Evolutionary conservation across 106 monocot species (phyloP).

Genomic region (Ottelia alismoides): DNA sequence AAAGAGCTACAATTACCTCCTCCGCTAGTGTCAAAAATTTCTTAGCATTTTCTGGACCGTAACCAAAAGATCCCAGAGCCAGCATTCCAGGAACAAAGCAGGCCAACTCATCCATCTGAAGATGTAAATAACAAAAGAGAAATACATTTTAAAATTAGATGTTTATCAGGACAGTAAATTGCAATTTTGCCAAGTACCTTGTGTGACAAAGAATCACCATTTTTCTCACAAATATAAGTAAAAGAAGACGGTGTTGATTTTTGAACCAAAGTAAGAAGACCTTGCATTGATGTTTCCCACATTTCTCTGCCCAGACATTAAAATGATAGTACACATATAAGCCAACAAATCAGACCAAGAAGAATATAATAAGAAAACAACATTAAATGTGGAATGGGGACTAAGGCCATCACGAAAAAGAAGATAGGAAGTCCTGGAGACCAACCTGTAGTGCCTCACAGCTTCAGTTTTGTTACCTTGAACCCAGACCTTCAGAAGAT

Average conservation of each 20-base stretch:
- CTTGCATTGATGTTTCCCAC: slow-evolving; percentile 98
- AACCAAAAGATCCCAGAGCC: slow-evolving; percentile 74
- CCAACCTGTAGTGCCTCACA: slow-evolving; percentile 90
- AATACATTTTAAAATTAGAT: background rate
- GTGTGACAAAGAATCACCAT: slow-evolving; percentile 54
- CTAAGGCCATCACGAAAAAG: no score
- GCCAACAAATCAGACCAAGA: background rate
- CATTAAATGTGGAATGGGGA: no score
- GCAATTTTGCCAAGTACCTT: slow-evolving; percentile 75
- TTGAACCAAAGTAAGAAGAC: slow-evolving; percentile 52
- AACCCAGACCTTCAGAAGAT: slow-evolving; percentile 91
- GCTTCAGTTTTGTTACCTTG: slow-evolving; percentile 92
- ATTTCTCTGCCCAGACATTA: slow-evolving; percentile 64
- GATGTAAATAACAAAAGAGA: background rate
- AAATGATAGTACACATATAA: background rate
- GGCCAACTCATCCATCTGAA: slow-evolving; percentile 93
- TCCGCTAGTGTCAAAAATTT: slow-evolving; percentile 63
- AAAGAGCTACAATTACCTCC: slow-evolving; percentile 53
- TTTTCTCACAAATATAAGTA: slow-evolving; percentile 85
- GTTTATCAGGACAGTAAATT: no score
- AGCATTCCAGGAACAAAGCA: slow-evolving; percentile 98
- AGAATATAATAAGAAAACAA: no score
- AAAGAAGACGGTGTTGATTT: slow-evolving; percentile 86
- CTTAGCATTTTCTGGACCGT: slow-evolving; percentile 57
- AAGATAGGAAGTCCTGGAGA: no score